phyloP scores from a whole-genome alignment of 345 rosid genomes.

The Nephelium lappaceum region DNA sequence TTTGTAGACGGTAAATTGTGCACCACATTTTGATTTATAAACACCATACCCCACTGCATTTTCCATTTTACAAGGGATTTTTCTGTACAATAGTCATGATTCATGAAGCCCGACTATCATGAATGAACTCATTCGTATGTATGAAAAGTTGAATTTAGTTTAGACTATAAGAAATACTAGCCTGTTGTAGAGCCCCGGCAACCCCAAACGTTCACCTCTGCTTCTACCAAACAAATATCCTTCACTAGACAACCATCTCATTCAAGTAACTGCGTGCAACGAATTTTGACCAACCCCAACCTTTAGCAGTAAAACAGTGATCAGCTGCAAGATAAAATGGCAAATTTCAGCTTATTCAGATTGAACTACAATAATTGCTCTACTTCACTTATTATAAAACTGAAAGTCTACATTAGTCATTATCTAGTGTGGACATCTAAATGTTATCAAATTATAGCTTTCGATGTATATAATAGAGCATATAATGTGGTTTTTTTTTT shows the following conservation, averaged over 20 bases:
- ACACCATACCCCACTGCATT: not conserved
- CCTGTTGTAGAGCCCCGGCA: conserved; percentile 15
- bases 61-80: not conserved
- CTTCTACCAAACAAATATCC: conserved; percentile 40
- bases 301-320: conserved; percentile 34
- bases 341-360: not conserved
- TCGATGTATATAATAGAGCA: not conserved
- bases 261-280: conserved; percentile 24
- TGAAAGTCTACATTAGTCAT: too few relatives aligned
- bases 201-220: conserved; percentile 40
- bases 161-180: not conserved
- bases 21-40: not conserved
- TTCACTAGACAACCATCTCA: conserved; percentile 24
- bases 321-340: conserved; percentile 27
- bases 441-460: not conserved
- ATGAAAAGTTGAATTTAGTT: not conserved
- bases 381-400: too few relatives aligned
- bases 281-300: conserved; percentile 35
- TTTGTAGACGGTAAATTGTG: not conserved
- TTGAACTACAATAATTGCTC: not conserved
- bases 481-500: too few relatives aligned
- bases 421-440: too few relatives aligned
- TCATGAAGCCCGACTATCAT: too few relatives aligned
- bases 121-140: not conserved
- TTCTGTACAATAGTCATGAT: not conserved